Evolutionary conservation across 1,139 yeast species (phyloP), one percentile per base, ranked within the genome.

Genomic region (Suhomyces maxii): DNA sequence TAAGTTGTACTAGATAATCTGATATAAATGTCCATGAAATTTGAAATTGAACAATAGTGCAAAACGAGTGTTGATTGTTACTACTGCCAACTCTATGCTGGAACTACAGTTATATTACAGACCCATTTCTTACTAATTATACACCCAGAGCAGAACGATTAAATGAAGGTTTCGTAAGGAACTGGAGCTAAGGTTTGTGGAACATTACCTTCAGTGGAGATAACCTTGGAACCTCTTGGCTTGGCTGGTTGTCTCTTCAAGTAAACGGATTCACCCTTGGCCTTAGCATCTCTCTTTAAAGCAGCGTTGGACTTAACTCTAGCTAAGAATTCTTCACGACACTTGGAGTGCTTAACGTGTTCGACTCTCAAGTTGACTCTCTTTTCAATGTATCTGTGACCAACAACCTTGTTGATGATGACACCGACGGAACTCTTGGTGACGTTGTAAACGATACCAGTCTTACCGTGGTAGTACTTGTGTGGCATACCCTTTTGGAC

Each of bases 401-500:
- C 98, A 67, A 93, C 98, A 77, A 91, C 84, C 86, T 93, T 93
- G 95, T 93, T 87, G 74, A 93, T 79, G 71, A 93, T 89, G 66
- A 93, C 95, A 85, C 99, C 99, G 63, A 93, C 98, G 58, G 99
- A 82, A 56, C 96, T 80, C 84, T 89, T 93, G 86, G 99, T 93
- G 64, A 93, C 95, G 85, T 93, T 93, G 95, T 84, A 93, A 60
- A 93, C 86, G 64, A 91, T 89, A 86, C 99, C 99, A 63, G 99
- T 93, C 87, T 90, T 93, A 80, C 99, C 99, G 84, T 91, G 97
- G 97, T 93, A 93, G 87, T 84, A 91, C 84, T 93, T 93, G 90
- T 89, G 97, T 76, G 99, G 99, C 97, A 93, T 90, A 88, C 99
- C 98, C 86, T 91, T 90, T 79, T 93, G 98, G 82, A 91, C 83